These are phyloP conservation scores for Psophocarpus tetragonolobus DNA, from an alignment of 306 rosid species.

Conservation along the genomic window DNA sequence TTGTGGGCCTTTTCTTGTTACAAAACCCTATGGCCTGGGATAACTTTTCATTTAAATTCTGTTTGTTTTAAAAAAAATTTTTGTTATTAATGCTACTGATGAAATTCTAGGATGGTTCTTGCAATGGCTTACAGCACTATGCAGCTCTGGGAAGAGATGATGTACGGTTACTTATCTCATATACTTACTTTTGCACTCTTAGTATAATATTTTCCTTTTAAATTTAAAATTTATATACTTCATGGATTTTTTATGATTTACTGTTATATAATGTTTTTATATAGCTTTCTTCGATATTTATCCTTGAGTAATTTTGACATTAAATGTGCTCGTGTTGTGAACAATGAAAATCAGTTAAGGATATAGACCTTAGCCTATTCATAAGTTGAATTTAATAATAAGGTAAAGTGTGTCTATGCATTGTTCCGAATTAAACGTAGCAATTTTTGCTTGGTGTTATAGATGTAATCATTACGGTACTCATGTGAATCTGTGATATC, in stretches of 20 bases:
- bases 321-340: background rate
- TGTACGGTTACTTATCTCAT: constrained; percentile 47
- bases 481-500: background rate
- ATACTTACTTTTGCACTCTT: background rate
- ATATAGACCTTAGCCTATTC: background rate
- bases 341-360: background rate
- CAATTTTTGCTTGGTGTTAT: background rate
- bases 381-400: background rate
- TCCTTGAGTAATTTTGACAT: background rate
- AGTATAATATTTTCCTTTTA: background rate
- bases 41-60: background rate
- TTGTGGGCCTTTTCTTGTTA: background rate
- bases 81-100: constrained; percentile 26
- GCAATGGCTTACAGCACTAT: constrained; percentile 92
- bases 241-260: constrained; percentile 14
- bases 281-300: background rate
- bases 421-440: background rate
- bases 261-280: background rate
- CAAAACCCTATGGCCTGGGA: background rate
- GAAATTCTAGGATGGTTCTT: constrained; percentile 79
- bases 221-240: background rate
- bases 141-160: constrained; percentile 87
- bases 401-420: background rate
- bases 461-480: background rate
- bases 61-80: background rate